Evolutionary conservation across 2,329 filamentous ascomycete genomes (phyloP).

Genomic region (Orbilia oligospora): DNA sequence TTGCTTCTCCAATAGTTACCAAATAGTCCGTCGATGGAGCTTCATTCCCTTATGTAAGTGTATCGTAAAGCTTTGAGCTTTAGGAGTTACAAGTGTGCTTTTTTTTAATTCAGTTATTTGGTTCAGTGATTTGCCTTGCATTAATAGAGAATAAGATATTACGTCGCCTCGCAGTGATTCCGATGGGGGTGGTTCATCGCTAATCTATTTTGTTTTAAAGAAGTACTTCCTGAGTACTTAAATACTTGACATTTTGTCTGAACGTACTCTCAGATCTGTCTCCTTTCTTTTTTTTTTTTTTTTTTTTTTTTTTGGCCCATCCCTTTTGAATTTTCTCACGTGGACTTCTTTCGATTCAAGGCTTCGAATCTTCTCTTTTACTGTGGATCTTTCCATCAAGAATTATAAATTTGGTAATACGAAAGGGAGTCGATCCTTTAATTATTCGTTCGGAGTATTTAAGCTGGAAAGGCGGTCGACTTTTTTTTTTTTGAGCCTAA

Average conservation of each 20-base stretch:
- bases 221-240: neutral
- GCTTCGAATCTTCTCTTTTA: neutral
- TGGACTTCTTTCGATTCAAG: neutral
- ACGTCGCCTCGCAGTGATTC: slow-evolving; percentile 11
- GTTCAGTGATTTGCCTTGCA: neutral
- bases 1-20: no score
- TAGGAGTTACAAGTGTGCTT: neutral
- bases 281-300: no score
- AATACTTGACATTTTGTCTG: no score
- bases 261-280: no score
- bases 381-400: neutral
- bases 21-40: neutral
- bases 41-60: slow-evolving; percentile 1
- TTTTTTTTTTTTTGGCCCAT: no score
- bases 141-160: neutral
- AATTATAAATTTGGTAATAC: neutral
- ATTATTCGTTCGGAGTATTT: neutral
- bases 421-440: neutral
- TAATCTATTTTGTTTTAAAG: neutral
- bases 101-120: no score
- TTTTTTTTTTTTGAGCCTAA: neutral
- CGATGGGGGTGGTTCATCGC: neutral
- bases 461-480: neutral
- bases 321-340: neutral
- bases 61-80: neutral